These are phyloP conservation scores for Dioscorea dumetorum DNA, from an alignment of 106 monocot genomes.

Conservation along the genomic window DNA sequence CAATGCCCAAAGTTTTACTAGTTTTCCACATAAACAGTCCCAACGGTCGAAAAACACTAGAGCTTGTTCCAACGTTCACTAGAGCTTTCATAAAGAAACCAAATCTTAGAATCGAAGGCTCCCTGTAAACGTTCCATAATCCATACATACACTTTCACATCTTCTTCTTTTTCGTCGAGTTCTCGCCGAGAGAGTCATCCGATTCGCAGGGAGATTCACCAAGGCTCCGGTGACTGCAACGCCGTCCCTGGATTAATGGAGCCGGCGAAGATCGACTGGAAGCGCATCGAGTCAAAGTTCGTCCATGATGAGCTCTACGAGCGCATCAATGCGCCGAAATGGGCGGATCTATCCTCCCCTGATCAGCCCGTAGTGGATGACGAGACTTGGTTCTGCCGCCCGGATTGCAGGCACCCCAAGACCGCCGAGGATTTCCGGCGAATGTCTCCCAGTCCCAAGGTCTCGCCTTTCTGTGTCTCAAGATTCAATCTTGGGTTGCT, in stretches of 20 bases:
- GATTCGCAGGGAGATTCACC: too few species aligned
- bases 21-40: not conserved
- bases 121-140: not conserved
- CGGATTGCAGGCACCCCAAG: slow-evolving; percentile 85
- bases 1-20: too few species aligned
- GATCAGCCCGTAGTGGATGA: slow-evolving; percentile 28
- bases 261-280: slow-evolving; percentile 85
- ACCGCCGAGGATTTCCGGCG: slow-evolving; percentile 54
- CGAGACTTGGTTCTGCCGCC: slow-evolving; percentile 92
- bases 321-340: slow-evolving; percentile 82
- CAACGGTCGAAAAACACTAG: slow-evolving; percentile 33
- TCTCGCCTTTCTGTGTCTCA: not conserved
- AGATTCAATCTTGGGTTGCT: not conserved
- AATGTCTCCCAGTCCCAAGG: slow-evolving; percentile 37
- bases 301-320: slow-evolving; percentile 75
- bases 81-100: not conserved
- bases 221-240: too few species aligned
- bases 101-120: not conserved
- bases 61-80: not conserved
- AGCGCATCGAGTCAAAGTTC: slow-evolving; percentile 46
- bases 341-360: slow-evolving; percentile 62
- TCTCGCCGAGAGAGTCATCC: not conserved
- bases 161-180: not conserved
- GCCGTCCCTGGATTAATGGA: slow-evolving; percentile 29
- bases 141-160: not conserved